phyloP scores from a whole-genome alignment of 2,329 filamentous ascomycete genomes.

The Xylogone sp. region DNA sequence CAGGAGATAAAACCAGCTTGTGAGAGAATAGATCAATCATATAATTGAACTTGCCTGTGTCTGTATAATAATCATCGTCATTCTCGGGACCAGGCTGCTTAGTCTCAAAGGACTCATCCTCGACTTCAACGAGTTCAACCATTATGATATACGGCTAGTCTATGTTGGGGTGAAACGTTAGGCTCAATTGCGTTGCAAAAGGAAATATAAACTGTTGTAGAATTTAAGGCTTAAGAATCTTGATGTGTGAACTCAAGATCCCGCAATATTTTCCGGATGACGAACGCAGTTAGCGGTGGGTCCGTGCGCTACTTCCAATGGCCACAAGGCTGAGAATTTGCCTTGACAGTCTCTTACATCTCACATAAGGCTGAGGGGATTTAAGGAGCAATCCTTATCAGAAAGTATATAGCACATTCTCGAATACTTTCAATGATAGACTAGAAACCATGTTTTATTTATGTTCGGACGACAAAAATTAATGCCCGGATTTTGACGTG shows the following conservation, averaged over 20 bases:
- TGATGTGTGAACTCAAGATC: not conserved
- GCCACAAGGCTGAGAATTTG: not conserved
- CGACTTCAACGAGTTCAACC: conserved; percentile 96
- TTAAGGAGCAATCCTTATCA: too few relatives aligned
- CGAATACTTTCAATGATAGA: too few relatives aligned
- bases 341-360: not conserved
- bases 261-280: not conserved
- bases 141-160: conserved; percentile 49
- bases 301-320: not conserved
- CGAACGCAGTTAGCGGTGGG: not conserved
- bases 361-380: too few relatives aligned
- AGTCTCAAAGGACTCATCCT: conserved; percentile 89
- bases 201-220: not conserved
- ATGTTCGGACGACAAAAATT: too few relatives aligned
- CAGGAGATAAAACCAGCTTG: conserved; percentile 4
- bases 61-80: conserved; percentile 82
- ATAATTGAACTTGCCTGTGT: conserved; percentile 65
- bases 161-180: not conserved
- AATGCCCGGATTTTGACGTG: too few relatives aligned
- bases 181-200: not conserved
- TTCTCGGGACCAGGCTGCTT: conserved; percentile 65
- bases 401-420: too few relatives aligned
- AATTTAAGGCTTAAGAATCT: not conserved
- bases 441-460: too few relatives aligned
- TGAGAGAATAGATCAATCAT: conserved; percentile 1